phyloP scores from a whole-genome alignment of 768 basidiomycete species.

The Kwoniella bestiolae region DNA sequence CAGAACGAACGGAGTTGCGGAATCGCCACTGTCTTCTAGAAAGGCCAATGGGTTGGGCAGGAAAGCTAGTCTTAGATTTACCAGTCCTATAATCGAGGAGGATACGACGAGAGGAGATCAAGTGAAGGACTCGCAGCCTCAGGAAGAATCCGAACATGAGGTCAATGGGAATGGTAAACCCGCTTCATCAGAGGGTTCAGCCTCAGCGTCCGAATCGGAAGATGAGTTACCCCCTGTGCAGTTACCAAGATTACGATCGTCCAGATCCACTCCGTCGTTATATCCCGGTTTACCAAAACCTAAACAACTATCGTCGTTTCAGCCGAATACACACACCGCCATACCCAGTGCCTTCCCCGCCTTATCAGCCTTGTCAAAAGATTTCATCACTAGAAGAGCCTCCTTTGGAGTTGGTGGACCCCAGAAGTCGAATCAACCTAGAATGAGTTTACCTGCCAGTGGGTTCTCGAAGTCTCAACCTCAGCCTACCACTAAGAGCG shows the following conservation, averaged over 20 bases:
- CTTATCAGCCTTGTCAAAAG: conserved; percentile 10
- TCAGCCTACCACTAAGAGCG: background rate
- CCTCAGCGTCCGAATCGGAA: conserved; percentile 3
- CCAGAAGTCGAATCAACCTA: background rate
- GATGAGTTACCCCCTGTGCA: background rate
- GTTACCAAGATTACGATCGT: conserved; percentile 5
- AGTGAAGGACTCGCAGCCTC: conserved; percentile 7
- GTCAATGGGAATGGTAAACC: background rate
- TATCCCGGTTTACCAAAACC: background rate
- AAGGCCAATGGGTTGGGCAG: background rate
- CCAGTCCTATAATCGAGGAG: conserved; percentile 19
- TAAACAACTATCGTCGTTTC: background rate
- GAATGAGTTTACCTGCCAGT: conserved; percentile 3
- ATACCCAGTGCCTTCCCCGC: conserved; percentile 6
- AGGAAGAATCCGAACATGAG: background rate
- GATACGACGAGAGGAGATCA: background rate
- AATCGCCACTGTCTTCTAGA: conserved; percentile 10
- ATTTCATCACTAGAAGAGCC: conserved; percentile 1
- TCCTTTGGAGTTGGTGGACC: background rate
- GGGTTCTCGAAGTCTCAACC: background rate
- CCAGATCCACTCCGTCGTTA: background rate
- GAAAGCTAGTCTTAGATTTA: conserved; percentile 8
- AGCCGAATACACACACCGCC: background rate
- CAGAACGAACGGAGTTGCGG: background rate
- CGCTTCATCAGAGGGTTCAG: background rate